Evolutionary conservation across 148 eudicot species (phyloP).

Genomic region (Spergularia bocconei): DNA sequence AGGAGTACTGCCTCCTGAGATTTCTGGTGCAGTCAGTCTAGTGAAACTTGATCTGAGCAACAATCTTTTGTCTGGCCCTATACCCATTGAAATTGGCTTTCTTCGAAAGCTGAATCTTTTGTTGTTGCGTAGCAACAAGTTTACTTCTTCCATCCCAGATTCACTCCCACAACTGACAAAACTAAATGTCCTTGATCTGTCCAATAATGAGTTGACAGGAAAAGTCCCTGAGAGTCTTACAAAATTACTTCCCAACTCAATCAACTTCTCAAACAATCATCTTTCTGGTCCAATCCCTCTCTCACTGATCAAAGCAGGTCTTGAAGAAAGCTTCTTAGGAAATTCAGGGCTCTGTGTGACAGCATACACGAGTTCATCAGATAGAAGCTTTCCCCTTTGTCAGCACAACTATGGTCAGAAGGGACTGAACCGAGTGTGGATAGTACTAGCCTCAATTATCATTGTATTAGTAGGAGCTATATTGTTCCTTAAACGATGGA

Average conservation of each 20-base stretch:
- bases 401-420: slow-evolving; percentile 36
- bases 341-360: slow-evolving; percentile 68
- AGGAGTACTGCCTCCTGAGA: slow-evolving; percentile 66
- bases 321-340: slow-evolving; percentile 64
- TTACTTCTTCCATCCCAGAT: slow-evolving; percentile 67
- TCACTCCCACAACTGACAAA: slow-evolving; percentile 56
- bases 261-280: slow-evolving; percentile 71
- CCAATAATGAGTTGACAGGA: slow-evolving; percentile 67
- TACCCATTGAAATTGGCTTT: slow-evolving; percentile 66
- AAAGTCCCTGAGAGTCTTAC: slow-evolving; percentile 55
- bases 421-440: slow-evolving; percentile 56
- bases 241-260: slow-evolving; percentile 60
- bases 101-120: slow-evolving; percentile 61
- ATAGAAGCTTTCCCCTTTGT: slow-evolving; percentile 51
- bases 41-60: slow-evolving; percentile 85
- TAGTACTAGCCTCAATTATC: slow-evolving; percentile 49
- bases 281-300: slow-evolving; percentile 79
- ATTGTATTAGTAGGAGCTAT: slow-evolving; percentile 49
- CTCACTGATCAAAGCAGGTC: slow-evolving; percentile 55
- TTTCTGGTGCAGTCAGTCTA: slow-evolving; percentile 51
- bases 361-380: slow-evolving; percentile 40
- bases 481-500: slow-evolving; percentile 46
- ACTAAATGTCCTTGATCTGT: slow-evolving; percentile 74
- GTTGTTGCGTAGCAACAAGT: slow-evolving; percentile 56
- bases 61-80: slow-evolving; percentile 63